Evolutionary conservation across 2,329 filamentous ascomycete species (phyloP).

Genomic region (Ascochyta viciae-villosae): DNA sequence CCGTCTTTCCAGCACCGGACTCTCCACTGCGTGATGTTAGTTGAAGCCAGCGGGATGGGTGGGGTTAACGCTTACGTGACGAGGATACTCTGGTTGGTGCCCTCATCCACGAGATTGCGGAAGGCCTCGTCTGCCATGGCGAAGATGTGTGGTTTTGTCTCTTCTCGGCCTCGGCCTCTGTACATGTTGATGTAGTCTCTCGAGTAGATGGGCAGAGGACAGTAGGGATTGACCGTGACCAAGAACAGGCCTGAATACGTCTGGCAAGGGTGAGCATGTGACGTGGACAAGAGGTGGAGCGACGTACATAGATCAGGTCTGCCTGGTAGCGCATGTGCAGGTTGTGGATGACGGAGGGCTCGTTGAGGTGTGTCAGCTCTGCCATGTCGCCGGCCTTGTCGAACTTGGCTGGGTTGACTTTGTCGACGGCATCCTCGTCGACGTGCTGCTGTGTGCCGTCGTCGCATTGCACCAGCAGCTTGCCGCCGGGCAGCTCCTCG

Average conservation of each 20-base stretch:
- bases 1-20: constrained; percentile 96
- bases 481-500: constrained; percentile 74
- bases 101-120: constrained; percentile 92
- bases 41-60: not conserved
- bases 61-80: constrained; percentile 69
- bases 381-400: constrained; percentile 99
- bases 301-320: constrained; percentile 81
- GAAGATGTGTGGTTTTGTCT: constrained; percentile 96
- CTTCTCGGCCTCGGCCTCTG: constrained; percentile 86
- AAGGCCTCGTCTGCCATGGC: constrained; percentile 98
- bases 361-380: constrained; percentile 95
- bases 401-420: constrained; percentile 99
- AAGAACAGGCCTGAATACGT: constrained; percentile 97
- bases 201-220: constrained; percentile 89
- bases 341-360: constrained; percentile 97
- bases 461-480: constrained; percentile 87
- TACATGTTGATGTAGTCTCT: constrained; percentile 99
- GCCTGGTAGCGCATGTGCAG: constrained; percentile 93
- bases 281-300: not conserved
- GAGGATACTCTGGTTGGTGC: constrained; percentile 94
- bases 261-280: constrained; percentile 49
- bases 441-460: constrained; percentile 94
- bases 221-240: constrained; percentile 97
- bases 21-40: constrained; percentile 67
- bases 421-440: constrained; percentile 87